phyloP scores from a whole-genome alignment of 257 asterid genomes.

The Knoxia roxburghii region DNA sequence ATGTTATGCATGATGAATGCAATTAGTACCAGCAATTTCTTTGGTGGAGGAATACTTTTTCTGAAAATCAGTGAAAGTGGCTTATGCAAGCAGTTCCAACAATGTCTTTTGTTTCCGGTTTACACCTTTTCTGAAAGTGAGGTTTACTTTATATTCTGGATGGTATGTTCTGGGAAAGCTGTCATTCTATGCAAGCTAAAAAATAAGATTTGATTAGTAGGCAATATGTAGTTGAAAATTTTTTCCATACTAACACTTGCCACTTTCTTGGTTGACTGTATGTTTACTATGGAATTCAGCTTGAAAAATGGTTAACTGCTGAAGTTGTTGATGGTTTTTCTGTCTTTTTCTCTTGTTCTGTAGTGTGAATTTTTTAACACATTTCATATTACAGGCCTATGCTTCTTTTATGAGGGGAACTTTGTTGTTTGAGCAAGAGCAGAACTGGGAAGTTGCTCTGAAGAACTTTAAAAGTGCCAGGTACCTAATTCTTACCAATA shows the following conservation, averaged over 20 bases:
- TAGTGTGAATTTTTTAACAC: not conserved
- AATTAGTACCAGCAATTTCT: not conserved
- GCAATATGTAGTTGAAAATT: not conserved
- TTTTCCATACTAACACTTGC: not conserved
- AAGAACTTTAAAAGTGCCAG: constrained; percentile 92
- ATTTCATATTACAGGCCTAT: constrained; percentile 59
- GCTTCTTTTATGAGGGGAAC: constrained; percentile 94
- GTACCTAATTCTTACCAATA: constrained; percentile 30
- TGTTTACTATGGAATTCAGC: not conserved
- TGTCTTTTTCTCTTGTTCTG: not conserved
- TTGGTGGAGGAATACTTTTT: not conserved
- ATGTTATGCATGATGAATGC: not conserved
- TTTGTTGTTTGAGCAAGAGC: constrained; percentile 88
- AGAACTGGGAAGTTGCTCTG: constrained; percentile 85
- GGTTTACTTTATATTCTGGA: not conserved
- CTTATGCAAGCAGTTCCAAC: not conserved
- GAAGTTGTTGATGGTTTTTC: not conserved
- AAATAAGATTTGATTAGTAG: not conserved
- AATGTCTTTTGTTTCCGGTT: not conserved
- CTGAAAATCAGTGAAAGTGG: not conserved
- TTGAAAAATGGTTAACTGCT: not conserved
- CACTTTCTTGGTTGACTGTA: not conserved
- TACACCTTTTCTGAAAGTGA: not conserved
- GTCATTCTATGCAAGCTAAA: not conserved
- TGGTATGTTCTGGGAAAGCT: not conserved